These are phyloP conservation scores for Erigeron philadelphicus DNA, from an alignment of 140 eudicot species.

Conservation along the genomic window DNA sequence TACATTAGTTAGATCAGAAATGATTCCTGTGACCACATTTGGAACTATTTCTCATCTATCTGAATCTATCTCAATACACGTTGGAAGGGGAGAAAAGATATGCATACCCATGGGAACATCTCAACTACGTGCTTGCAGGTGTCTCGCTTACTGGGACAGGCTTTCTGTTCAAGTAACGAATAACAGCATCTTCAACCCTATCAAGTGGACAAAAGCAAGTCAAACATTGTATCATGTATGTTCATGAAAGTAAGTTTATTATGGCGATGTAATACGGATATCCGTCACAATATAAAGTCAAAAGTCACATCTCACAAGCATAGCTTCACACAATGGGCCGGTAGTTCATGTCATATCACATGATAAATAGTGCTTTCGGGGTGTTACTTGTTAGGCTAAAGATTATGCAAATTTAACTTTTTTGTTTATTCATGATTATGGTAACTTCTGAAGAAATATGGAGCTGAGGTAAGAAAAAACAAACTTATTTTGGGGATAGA, in stretches of 20 bases:
- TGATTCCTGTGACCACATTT: constrained; percentile 9
- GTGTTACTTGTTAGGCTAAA: no score
- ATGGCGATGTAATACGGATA: not conserved
- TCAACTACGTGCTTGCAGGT: constrained; percentile 51
- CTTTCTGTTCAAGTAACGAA: constrained; percentile 80
- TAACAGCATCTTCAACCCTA: constrained; percentile 95
- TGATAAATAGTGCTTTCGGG: not conserved
- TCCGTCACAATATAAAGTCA: not conserved
- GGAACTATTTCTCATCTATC: constrained; percentile 23
- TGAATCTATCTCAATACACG: constrained; percentile 13
- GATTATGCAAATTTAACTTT: no score
- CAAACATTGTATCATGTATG: not conserved
- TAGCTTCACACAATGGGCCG: not conserved
- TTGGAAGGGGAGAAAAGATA: not conserved
- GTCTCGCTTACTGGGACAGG: constrained; percentile 51
- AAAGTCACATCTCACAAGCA: not conserved
- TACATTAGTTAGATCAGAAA: constrained; percentile 12
- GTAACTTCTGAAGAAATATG: not conserved
- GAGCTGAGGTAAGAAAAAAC: not conserved
- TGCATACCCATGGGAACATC: constrained; percentile 26
- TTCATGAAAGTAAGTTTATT: not conserved
- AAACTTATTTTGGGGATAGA: not conserved
- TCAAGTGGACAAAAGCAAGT: constrained; percentile 15
- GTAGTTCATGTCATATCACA: not conserved
- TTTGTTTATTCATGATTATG: no score